phyloP scores from a whole-genome alignment of 2,329 filamentous ascomycete genomes.

The Nothopassalora personata region DNA sequence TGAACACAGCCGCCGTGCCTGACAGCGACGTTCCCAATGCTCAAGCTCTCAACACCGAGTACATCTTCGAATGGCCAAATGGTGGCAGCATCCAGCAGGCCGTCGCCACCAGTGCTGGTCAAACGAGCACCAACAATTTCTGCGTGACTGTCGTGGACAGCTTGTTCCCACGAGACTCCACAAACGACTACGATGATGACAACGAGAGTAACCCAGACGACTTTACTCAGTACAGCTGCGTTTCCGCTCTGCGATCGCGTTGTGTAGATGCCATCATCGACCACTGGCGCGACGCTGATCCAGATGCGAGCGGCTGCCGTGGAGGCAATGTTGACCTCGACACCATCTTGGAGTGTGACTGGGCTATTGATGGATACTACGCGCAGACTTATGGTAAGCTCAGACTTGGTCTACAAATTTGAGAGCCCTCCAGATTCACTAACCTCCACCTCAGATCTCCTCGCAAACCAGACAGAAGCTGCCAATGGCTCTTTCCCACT shows the following conservation, averaged over 20 bases:
- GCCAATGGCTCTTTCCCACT: conserved; percentile 2
- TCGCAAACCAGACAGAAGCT: neutral
- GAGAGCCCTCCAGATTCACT: neutral
- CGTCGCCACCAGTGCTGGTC: neutral
- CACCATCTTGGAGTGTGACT: neutral
- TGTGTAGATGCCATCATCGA: neutral
- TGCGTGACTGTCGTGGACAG: conserved; percentile 4
- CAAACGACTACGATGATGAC: neutral
- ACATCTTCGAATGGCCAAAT: neutral
- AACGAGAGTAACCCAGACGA: neutral
- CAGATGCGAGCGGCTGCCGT: conserved; percentile 2
- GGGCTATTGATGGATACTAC: neutral
- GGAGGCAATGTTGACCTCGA: neutral
- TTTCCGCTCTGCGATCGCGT: neutral
- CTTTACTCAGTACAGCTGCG: neutral
- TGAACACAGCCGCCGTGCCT: neutral
- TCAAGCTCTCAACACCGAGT: conserved; percentile 1
- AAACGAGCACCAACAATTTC: neutral
- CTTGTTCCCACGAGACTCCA: neutral
- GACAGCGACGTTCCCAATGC: conserved; percentile 2
- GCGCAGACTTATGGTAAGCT: conserved; percentile 1
- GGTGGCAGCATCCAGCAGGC: neutral
- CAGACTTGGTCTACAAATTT: neutral
- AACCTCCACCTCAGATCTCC: neutral
- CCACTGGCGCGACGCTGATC: neutral